Percentiles rank a stretch among this genome's conserved stretches.
Conservation (phyloP, 306 rosid species). For the Begonia fuchsioides region DNA sequence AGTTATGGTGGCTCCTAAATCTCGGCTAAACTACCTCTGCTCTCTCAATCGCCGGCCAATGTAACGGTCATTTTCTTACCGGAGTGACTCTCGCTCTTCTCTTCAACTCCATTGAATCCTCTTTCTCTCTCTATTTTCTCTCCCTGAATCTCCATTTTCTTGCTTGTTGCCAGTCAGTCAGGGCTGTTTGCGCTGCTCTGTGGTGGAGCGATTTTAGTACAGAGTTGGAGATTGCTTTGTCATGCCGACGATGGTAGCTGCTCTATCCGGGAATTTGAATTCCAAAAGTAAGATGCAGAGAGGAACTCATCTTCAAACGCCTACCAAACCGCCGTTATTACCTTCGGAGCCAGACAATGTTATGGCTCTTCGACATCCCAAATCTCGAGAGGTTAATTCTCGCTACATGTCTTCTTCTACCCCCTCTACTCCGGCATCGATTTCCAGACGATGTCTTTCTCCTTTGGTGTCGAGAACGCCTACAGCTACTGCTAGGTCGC, state of each 20-base stretch:
- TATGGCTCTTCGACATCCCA: constrained; percentile 36
- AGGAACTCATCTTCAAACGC: constrained; percentile 27
- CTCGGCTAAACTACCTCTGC: constrained; percentile 14
- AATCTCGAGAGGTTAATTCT: constrained; percentile 61
- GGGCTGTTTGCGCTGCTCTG: constrained; percentile 1
- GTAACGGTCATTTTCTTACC: constrained; percentile 10
- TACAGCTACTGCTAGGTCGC: constrained; percentile 30
- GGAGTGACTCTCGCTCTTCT: not conserved
- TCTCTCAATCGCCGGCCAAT: constrained; percentile 12
- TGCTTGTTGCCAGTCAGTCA: no score
- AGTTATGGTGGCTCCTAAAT: constrained; percentile 36
- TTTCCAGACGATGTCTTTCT: constrained; percentile 40
- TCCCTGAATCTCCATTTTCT: no score
- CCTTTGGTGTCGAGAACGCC: constrained; percentile 41
- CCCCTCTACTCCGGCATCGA: constrained; percentile 17
- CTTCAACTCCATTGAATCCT: not conserved
- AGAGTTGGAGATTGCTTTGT: constrained; percentile 16
- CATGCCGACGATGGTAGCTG: constrained; percentile 48
- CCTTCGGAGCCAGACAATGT: constrained; percentile 82
- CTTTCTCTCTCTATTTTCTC: not conserved
- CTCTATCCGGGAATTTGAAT: constrained; percentile 44
- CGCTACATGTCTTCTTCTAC: constrained; percentile 62
- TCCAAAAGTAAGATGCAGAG: constrained; percentile 30
- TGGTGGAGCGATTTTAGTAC: not conserved
- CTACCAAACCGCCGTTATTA: constrained; percentile 49